Evolutionary conservation across 1,284 basidiomycete genomes (phyloP), one percentile per base, ranked within the genome.

Genomic region (Puccinia coronata): DNA sequence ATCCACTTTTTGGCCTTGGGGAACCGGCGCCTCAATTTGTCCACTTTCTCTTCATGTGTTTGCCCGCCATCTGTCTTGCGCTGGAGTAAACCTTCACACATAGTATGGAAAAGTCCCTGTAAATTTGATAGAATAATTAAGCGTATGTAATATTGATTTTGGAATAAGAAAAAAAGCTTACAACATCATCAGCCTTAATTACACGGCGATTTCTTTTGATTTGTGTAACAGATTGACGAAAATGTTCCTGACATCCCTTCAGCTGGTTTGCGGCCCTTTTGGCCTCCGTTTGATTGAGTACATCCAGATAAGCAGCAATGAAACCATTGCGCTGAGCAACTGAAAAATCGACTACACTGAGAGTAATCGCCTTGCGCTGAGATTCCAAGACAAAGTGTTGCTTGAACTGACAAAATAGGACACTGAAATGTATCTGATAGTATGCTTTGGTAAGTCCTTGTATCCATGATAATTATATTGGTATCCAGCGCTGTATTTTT

Each of bases 221-320:
- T 1, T 11, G 63, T 16, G 63, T 67, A 12, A 67, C 43, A 5
- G n/a, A 36, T 3, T 31, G 28, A 8, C 63, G 63, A 20, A 2
- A 67, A 16, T 67, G 63, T 31, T 67, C 63, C 3, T 36, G 63
- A 25, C 63, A 67, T 20, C 63, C 63, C 25, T 67, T 67, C 28
- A 36, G 31, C n/a, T 34, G 34, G 4, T 31, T 23, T 12, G 5
- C 5, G 16, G 23, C 51, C 8, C 5, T 20, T 11, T 8, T 11
- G 16, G 11, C 11, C 11, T 16, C 23, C 5, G 16, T 20, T 20
- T 53, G 9, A 11, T 20, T 5, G 23, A 53, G 23, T 9, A 53
- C 51, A 14, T 53, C 51, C 51, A 53, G 8, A 20, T 53, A 53
- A 9, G 51, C 51, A 5, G 51, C 12, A 20, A 53, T n/a, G 23